Percentiles rank a stretch among this genome's conserved stretches.
phyloP scores from a whole-genome alignment of 345 rosid species.

The Gossypium longicalyx region DNA sequence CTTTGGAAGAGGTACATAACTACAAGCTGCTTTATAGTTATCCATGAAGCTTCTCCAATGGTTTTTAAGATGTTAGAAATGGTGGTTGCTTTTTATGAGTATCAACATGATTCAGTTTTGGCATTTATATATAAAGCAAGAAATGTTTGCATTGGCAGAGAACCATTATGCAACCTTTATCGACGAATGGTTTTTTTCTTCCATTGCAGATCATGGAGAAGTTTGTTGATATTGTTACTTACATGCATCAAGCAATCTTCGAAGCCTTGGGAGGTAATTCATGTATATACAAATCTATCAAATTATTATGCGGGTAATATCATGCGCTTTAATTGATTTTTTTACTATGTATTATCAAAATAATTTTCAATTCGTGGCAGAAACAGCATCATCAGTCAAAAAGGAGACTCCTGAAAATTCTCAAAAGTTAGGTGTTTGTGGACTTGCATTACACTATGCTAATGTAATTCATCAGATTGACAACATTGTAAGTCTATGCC shows the following conservation, averaged over 20 bases:
- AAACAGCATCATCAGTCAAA: conserved; percentile 13
- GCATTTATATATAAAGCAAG: background rate
- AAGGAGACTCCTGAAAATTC: conserved; percentile 26
- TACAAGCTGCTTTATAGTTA: background rate
- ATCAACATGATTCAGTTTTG: background rate
- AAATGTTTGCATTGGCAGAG: background rate
- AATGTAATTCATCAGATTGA: conserved; percentile 81
- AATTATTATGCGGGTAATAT: background rate
- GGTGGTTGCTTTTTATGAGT: background rate
- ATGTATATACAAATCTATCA: conserved; percentile 4
- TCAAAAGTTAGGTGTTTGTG: conserved; percentile 67
- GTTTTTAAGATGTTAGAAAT: background rate
- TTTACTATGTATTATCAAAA: background rate
- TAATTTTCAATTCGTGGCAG: conserved; percentile 24
- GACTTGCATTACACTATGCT: conserved; percentile 94
- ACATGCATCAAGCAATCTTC: conserved; percentile 53
- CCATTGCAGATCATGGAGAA: conserved; percentile 62
- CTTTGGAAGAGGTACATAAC: conserved; percentile 65
- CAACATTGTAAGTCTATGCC: conserved; percentile 57
- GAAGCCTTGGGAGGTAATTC: conserved; percentile 67
- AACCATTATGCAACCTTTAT: conserved; percentile 4
- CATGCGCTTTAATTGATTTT: conserved; percentile 1
- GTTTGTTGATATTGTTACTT: conserved; percentile 60
- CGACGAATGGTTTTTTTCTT: background rate
- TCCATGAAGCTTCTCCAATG: background rate